Evolutionary conservation across 208 protist species (phyloP), one percentile per base, ranked within the genome.

Genomic region (Leishmania lainsoni): DNA sequence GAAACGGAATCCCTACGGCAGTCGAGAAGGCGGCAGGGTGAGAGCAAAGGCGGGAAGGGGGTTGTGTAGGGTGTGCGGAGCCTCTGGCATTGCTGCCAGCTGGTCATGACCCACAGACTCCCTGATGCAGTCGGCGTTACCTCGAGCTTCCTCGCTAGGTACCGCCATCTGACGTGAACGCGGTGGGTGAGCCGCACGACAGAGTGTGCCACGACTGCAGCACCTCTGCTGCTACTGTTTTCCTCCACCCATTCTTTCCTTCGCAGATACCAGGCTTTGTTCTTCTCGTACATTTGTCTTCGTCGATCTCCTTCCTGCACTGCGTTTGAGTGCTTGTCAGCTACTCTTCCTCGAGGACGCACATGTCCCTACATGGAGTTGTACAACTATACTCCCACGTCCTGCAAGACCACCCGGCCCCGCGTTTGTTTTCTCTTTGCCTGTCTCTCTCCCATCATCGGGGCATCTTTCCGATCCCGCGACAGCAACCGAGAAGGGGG

Each of bases 111-210:
- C 54, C 66, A 81, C 22, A 89, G 92, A 32, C 58, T 94, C 48
- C 87, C 86, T 49, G 88, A 90, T 52, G 84, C 84, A 22, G 86
- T 86, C 58, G 91, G 89, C 39, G 94, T 96, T 79, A 81, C 85
- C 65, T 79, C 85, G 3, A 88, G 92, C 49, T 91, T 94, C 69
- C 86, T 89, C 59, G 45, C 91, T 48, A 91, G 88, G 8, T 78
- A 83, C 29, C 87, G 88, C 80, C 92, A 89, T 76, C 77, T 95
- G 51, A 83, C 87, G 42, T 93, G 54, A 39, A 35, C 20, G 39
- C 72, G 48, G 16, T 14, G 8, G 29, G 32, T 48, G 66, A 5
- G 39, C 12, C 42, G 66, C 17, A 22, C 42, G 66, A 22, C 22
- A 42, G 29, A 49, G 5, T 10, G 39, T 6, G 9, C 32, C 35